Evolutionary conservation across 306 rosid species (phyloP).

Genomic region (Malus sylvestris): DNA sequence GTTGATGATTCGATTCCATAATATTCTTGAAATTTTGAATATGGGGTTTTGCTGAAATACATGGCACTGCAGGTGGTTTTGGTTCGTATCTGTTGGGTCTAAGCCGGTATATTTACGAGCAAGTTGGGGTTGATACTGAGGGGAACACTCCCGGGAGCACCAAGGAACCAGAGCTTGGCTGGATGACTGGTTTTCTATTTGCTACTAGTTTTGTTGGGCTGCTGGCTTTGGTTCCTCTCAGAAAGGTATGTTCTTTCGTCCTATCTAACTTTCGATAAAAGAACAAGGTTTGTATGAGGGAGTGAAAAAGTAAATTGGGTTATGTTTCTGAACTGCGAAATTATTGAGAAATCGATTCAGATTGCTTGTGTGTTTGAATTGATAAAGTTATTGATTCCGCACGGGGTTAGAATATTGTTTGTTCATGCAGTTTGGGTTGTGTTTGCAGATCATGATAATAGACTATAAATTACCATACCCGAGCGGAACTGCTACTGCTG

Average conservation of each 20-base stretch:
- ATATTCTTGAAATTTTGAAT: neutral
- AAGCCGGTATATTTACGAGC: conserved; percentile 68
- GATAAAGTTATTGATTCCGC: neutral
- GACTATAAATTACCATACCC: conserved; percentile 88
- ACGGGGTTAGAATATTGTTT: neutral
- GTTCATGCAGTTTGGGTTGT: conserved; percentile 21
- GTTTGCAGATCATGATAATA: conserved; percentile 80
- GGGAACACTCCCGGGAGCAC: conserved; percentile 77
- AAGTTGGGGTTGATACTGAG: conserved; percentile 69
- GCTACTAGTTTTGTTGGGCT: conserved; percentile 90
- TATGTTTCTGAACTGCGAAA: neutral
- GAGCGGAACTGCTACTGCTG: conserved; percentile 98
- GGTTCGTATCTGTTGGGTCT: conserved; percentile 91
- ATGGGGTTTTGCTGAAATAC: neutral
- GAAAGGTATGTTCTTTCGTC: conserved; percentile 56
- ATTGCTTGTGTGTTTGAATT: neutral
- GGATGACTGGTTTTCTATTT: conserved; percentile 93
- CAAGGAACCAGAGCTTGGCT: conserved; percentile 83
- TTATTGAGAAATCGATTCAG: neutral
- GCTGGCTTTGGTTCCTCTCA: conserved; percentile 82
- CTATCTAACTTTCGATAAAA: neutral
- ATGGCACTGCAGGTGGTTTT: conserved; percentile 73
- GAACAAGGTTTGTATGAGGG: neutral
- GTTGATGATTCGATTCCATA: neutral
- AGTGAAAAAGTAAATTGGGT: neutral